Conservation (phyloP, 2,329 filamentous ascomycete genomes). For the Aspergillus versicolor region DNA sequence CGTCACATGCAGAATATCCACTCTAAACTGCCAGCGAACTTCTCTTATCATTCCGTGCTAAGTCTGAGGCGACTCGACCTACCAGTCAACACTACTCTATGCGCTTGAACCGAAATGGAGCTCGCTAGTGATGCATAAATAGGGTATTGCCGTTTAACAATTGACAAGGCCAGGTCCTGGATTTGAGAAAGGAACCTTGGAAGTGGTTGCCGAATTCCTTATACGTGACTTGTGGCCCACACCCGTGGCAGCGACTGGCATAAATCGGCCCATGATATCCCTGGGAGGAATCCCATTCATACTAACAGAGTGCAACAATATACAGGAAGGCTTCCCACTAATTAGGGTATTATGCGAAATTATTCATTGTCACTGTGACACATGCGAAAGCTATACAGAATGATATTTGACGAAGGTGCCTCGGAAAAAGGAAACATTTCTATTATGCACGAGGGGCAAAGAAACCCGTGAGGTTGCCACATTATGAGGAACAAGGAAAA, state of each 20-base stretch:
- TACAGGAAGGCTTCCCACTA: background rate
- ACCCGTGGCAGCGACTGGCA: too few relatives aligned
- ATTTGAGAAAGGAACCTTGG: too few relatives aligned
- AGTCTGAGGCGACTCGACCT: background rate
- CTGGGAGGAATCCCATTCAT: background rate
- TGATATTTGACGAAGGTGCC: background rate
- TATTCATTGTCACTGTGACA: background rate
- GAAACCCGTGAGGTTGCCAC: background rate
- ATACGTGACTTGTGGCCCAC: too few relatives aligned
- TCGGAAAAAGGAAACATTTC: constrained; percentile 3
- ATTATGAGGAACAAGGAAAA: constrained; percentile 6
- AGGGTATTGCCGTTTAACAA: background rate
- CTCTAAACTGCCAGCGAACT: background rate
- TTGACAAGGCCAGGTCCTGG: background rate
- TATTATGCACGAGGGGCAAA: constrained; percentile 14
- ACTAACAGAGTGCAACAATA: background rate
- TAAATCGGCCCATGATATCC: background rate
- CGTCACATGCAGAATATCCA: background rate
- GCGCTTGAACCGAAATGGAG: background rate
- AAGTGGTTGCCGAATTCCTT: too few relatives aligned
- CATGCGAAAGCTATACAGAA: background rate
- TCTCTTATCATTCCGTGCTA: background rate
- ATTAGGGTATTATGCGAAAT: background rate
- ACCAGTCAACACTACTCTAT: background rate
- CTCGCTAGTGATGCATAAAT: background rate